Evolutionary conservation across 805 yeast genomes (phyloP).

Genomic region (Pichia paraexigua): DNA sequence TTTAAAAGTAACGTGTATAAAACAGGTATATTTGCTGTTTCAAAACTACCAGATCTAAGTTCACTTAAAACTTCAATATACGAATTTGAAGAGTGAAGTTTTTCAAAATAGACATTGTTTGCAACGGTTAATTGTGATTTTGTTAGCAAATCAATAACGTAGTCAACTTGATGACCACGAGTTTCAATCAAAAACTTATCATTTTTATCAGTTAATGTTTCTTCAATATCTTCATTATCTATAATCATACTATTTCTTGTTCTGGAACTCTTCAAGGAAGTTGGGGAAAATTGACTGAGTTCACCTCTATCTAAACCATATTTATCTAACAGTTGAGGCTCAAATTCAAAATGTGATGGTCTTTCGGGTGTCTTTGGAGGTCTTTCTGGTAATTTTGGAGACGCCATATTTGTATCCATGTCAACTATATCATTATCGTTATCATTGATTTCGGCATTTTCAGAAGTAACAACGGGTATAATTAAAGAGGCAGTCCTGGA

Average conservation of each 20-base stretch:
- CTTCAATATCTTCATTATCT: not conserved
- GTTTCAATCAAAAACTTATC: constrained; percentile 8
- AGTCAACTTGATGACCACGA: constrained; percentile 13
- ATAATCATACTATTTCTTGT: not conserved
- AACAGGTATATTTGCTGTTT: constrained; percentile 13
- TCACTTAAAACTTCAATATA: constrained; percentile 20
- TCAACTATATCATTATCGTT: not conserved
- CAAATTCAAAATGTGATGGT: not conserved
- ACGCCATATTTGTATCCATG: not conserved
- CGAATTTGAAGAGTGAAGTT: constrained; percentile 15
- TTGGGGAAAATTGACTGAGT: constrained; percentile 6
- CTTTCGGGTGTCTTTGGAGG: constrained; percentile 3
- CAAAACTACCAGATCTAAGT: constrained; percentile 14
- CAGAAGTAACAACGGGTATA: constrained; percentile 1
- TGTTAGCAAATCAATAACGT: constrained; percentile 8
- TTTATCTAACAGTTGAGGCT: not conserved
- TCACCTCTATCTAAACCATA: constrained; percentile 11
- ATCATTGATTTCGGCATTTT: not conserved
- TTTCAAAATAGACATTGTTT: constrained; percentile 14
- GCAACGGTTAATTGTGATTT: constrained; percentile 9
- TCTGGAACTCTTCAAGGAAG: not conserved
- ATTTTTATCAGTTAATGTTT: not conserved
- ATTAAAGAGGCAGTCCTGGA: constrained; percentile 6
- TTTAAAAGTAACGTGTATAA: constrained; percentile 16
- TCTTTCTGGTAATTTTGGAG: constrained; percentile 2